These are phyloP conservation scores for Pyrenula aspistea DNA, from an alignment of 495 filamentous ascomycete genomes.

Conservation along the genomic window DNA sequence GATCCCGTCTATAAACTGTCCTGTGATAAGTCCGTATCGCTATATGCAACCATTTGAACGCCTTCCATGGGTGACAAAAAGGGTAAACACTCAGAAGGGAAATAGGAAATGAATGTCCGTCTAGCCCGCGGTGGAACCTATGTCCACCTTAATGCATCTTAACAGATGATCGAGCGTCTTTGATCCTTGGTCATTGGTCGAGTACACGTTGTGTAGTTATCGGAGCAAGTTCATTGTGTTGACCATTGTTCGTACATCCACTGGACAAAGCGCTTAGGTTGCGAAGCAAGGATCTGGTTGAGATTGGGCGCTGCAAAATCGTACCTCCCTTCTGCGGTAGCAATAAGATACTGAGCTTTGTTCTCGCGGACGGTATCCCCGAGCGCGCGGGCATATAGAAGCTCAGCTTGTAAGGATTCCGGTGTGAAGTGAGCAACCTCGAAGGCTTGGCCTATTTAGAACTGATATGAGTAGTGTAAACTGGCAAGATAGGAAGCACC, in stretches of 20 bases:
- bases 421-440: constrained; percentile 5
- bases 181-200: no score
- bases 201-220: no score
- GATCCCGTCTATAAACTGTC: neutral
- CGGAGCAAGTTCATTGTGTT: neutral
- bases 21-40: neutral
- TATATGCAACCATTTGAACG: neutral
- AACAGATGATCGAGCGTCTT: no score
- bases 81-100: neutral
- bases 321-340: constrained; percentile 33
- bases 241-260: neutral
- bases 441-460: constrained; percentile 4
- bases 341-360: constrained; percentile 27
- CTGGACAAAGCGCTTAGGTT: neutral
- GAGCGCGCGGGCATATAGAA: constrained; percentile 3
- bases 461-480: neutral
- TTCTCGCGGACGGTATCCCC: constrained; percentile 4
- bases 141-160: no score
- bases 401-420: constrained; percentile 3
- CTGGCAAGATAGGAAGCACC: neutral
- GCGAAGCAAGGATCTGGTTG: constrained; percentile 11
- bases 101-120: neutral
- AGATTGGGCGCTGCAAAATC: constrained; percentile 31
- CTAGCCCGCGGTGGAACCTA: no score
- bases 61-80: neutral